These are phyloP conservation scores for Neopestalotiopsis sp. DNA, from an alignment of 2,329 filamentous ascomycete genomes.

Conservation along the genomic window DNA sequence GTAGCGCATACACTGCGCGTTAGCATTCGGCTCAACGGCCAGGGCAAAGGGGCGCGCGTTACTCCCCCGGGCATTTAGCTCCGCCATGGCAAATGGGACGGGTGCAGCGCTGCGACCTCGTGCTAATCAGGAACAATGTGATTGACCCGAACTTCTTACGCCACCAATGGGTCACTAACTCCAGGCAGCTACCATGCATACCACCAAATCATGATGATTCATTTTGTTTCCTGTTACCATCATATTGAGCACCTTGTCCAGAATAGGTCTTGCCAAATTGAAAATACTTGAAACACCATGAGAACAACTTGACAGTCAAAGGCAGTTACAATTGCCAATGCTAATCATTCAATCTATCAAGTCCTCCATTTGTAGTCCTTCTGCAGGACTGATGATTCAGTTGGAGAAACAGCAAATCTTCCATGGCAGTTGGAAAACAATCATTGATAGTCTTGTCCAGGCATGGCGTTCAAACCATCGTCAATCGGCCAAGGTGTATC, in stretches of 20 bases:
- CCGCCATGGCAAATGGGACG: background rate
- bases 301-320: no score
- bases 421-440: background rate
- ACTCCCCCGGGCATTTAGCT: background rate
- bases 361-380: background rate
- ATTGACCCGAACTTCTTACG: background rate
- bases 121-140: background rate
- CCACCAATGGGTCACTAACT: no score
- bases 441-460: background rate
- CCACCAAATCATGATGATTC: background rate
- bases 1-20: constrained; percentile 16
- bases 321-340: no score
- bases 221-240: background rate
- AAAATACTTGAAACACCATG: no score
- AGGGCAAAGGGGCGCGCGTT: background rate
- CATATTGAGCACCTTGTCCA: no score
- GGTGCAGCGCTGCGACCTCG: background rate
- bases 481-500: background rate
- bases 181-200: no score
- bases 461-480: no score
- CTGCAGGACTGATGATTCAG: background rate
- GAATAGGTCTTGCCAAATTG: no score
- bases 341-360: no score
- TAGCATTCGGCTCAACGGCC: background rate
- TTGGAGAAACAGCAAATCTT: background rate